Evolutionary conservation across 768 basidiomycete species (phyloP).

Genomic region (Suillus sp.): DNA sequence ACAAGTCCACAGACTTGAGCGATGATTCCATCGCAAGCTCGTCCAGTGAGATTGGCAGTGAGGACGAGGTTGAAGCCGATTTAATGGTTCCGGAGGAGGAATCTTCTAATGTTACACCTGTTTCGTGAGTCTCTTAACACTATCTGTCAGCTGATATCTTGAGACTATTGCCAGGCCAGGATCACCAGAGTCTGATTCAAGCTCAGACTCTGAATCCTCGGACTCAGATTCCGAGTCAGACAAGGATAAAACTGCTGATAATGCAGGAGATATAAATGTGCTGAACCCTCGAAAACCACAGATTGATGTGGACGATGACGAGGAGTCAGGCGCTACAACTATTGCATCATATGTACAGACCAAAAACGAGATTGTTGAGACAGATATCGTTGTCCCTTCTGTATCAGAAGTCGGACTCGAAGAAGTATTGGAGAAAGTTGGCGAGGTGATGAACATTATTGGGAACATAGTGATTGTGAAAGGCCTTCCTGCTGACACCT

Average conservation of each 20-base stretch:
- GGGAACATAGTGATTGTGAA: slow-evolving; percentile 73
- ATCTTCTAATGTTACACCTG: slow-evolving; percentile 22
- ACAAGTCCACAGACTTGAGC: slow-evolving; percentile 22
- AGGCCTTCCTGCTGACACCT: slow-evolving; percentile 50
- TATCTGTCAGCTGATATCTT: slow-evolving; percentile 20
- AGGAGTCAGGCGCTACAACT: slow-evolving; percentile 45
- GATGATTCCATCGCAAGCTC: slow-evolving; percentile 59
- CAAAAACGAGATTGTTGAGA: slow-evolving; percentile 68
- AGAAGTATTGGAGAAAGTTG: slow-evolving; percentile 74
- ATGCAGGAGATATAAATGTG: slow-evolving; percentile 8
- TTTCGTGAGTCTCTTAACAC: slow-evolving; percentile 22
- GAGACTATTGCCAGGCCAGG: slow-evolving; percentile 26
- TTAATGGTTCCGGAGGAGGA: slow-evolving; percentile 49
- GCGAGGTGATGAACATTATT: slow-evolving; percentile 76
- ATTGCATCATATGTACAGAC: slow-evolving; percentile 56
- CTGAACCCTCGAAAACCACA: slow-evolving; percentile 7
- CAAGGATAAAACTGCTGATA: slow-evolving; percentile 21
- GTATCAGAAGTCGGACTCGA: slow-evolving; percentile 60
- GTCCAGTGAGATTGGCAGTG: slow-evolving; percentile 56
- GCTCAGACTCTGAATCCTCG: slow-evolving; percentile 30
- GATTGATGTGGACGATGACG: slow-evolving; percentile 55
- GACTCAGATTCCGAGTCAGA: slow-evolving; percentile 27
- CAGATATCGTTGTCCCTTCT: slow-evolving; percentile 61
- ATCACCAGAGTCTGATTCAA: slow-evolving; percentile 45
- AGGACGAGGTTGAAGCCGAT: slow-evolving; percentile 73